Evolutionary conservation across 1,284 basidiomycete genomes (phyloP).

Genomic region (Austroboletus niveus): DNA sequence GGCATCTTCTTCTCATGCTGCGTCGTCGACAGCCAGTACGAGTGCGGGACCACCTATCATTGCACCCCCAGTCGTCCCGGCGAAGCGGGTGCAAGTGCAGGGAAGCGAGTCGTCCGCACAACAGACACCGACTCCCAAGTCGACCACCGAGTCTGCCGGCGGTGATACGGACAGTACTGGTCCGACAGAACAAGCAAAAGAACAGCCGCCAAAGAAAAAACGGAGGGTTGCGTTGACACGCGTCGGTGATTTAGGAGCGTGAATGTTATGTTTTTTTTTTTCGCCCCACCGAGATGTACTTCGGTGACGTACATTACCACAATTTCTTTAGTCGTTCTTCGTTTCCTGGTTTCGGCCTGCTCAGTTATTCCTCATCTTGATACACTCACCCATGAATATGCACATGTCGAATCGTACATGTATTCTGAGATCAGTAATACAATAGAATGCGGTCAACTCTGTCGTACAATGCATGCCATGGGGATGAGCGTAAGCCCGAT

Average conservation of each 20-base stretch:
- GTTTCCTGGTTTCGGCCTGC: slow-evolving; percentile 14
- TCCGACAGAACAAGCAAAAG: slow-evolving; percentile 28
- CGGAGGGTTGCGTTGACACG: slow-evolving; percentile 78
- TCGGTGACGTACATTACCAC: slow-evolving; percentile 17
- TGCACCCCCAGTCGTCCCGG: slow-evolving; percentile 44
- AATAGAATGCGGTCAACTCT: slow-evolving; percentile 13
- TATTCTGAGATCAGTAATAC: slow-evolving; percentile 18
- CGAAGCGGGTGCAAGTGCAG: slow-evolving; percentile 39
- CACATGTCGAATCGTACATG: slow-evolving; percentile 13
- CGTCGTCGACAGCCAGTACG: slow-evolving; percentile 39
- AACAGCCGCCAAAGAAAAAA: slow-evolving; percentile 82
- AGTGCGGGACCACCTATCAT: slow-evolving; percentile 39
- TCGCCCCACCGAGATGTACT: not conserved
- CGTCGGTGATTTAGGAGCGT: slow-evolving; percentile 58
- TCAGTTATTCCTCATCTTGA: slow-evolving; percentile 11
- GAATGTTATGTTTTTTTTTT: slow-evolving; percentile 12
- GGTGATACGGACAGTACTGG: slow-evolving; percentile 11
- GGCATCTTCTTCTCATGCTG: slow-evolving; percentile 14
- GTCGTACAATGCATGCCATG: slow-evolving; percentile 8
- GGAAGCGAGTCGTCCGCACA: slow-evolving; percentile 49
- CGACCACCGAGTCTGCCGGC: slow-evolving; percentile 17
- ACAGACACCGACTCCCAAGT: slow-evolving; percentile 43
- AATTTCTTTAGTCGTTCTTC: slow-evolving; percentile 13
- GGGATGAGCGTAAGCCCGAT: not conserved
- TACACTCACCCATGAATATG: slow-evolving; percentile 1